Percentiles rank a stretch among this genome's conserved stretches.
These are phyloP conservation scores for Komagataella pastoris DNA, from an alignment of 805 yeast species.

Conservation along the genomic window DNA sequence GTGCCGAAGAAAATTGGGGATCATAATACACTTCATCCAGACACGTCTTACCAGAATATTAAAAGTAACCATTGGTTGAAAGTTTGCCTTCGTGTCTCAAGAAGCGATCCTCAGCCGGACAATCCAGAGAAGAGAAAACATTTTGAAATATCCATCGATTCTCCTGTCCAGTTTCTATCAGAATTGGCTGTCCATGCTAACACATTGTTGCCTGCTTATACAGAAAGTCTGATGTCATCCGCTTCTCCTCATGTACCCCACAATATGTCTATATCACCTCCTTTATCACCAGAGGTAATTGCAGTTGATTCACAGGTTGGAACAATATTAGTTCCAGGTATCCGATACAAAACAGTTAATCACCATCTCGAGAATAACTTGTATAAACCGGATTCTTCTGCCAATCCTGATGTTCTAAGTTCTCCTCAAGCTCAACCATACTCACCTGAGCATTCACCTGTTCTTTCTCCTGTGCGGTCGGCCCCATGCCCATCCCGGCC, in stretches of 20 bases:
- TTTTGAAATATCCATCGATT: constrained; percentile 88
- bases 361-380: constrained; percentile 28
- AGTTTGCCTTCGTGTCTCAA: constrained; percentile 69
- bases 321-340: constrained; percentile 8
- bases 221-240: constrained; percentile 10
- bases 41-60: constrained; percentile 66
- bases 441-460: constrained; percentile 27
- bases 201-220: constrained; percentile 65
- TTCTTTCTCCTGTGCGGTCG: constrained; percentile 4
- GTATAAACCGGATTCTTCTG: constrained; percentile 31
- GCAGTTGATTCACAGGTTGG: constrained; percentile 25
- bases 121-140: constrained; percentile 57
- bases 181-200: constrained; percentile 71
- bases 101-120: constrained; percentile 35
- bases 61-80: constrained; percentile 95
- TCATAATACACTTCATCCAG: constrained; percentile 61
- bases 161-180: constrained; percentile 79
- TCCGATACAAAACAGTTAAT: constrained; percentile 7
- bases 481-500: not conserved
- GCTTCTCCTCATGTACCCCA: constrained; percentile 3
- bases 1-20: constrained; percentile 60
- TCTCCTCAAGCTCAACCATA: constrained; percentile 59
- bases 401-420: constrained; percentile 18
- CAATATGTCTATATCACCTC: constrained; percentile 6
- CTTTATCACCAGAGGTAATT: constrained; percentile 40